Base-by-base conservation (phyloP, 352 stramenopile species). In the Phytophthora rubi region DNA sequence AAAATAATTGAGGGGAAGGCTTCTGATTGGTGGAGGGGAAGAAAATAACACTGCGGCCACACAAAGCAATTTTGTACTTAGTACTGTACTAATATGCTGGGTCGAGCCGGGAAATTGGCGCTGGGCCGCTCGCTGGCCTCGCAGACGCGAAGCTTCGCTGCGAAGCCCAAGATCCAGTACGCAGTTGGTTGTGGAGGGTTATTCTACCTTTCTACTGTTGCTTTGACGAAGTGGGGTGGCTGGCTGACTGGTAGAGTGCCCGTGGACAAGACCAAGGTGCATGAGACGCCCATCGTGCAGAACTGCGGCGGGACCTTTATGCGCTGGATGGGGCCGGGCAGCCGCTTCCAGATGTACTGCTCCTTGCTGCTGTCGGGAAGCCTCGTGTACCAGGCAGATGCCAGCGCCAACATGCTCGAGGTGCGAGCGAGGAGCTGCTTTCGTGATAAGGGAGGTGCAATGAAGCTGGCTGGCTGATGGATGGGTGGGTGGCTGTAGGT, bases 301-400 rank as follows among this genome's bases (percentile, higher is more conserved):
- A 76, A 86, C 59, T 86, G 81, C 21, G 84, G 86, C 0, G 75
- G 68, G 23, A 53, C 65, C 13, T 56, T 85, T 48, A 88, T 92
- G 81, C 67, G 68, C 28, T 92, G 81, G 82, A 71, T 93, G 49
- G 84, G 86, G 18, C 71, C 70, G 6, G 84, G 77, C 49, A 90
- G 77, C 37, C 76, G 82, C 42, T 86, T 78, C 64, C 86, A 93
- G 49, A 92, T 93, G 83, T 93, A 92, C 71, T 92, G 83, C 58
- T 73, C 82, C 5, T 45, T 93, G 58, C 67, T 93, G 39, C 75
- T 90, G 37, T 85, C 77, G 2, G 83, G 82, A 4, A 90, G 83
- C 21, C 70, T 93, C 48, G 73, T 92, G 39, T 87, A 82, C 35
- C 82, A 89, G 55, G 82, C 83, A 2, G 81, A 89, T 53, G 60